phyloP scores from a whole-genome alignment of 169 alveolate species.

The Amoebophrya sp. region DNA sequence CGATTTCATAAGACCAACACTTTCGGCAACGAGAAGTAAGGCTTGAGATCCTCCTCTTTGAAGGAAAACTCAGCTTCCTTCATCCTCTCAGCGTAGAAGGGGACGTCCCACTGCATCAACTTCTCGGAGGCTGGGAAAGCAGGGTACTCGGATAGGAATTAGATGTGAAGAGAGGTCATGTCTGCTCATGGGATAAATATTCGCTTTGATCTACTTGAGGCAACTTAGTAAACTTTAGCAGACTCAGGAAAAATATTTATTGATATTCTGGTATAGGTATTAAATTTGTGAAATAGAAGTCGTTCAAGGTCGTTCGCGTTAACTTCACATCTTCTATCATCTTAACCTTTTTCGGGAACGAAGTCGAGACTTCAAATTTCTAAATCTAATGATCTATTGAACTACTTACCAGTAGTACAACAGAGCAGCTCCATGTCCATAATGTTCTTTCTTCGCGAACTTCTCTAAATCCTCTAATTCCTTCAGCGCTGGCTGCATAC shows the following conservation, averaged over 20 bases:
- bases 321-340: too few species aligned
- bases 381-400: too few species aligned
- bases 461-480: slow-evolving; percentile 7
- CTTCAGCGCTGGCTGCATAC: background rate
- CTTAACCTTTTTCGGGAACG: too few species aligned
- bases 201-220: too few species aligned
- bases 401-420: too few species aligned
- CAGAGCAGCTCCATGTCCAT: background rate
- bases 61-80: background rate
- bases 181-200: background rate
- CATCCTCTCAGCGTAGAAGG: slow-evolving; percentile 16
- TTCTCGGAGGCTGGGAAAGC: background rate
- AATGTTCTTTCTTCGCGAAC: background rate
- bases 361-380: too few species aligned
- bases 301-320: too few species aligned
- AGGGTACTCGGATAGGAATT: background rate
- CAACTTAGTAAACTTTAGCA: too few species aligned
- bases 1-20: background rate
- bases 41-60: background rate
- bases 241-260: background rate
- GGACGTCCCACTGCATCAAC: slow-evolving; percentile 24
- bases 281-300: too few species aligned
- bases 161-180: background rate
- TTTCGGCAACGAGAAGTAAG: background rate
- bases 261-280: background rate